Evolutionary conservation across 176 grass and related monocot species (phyloP).

Genomic region (Oryza punctata): DNA sequence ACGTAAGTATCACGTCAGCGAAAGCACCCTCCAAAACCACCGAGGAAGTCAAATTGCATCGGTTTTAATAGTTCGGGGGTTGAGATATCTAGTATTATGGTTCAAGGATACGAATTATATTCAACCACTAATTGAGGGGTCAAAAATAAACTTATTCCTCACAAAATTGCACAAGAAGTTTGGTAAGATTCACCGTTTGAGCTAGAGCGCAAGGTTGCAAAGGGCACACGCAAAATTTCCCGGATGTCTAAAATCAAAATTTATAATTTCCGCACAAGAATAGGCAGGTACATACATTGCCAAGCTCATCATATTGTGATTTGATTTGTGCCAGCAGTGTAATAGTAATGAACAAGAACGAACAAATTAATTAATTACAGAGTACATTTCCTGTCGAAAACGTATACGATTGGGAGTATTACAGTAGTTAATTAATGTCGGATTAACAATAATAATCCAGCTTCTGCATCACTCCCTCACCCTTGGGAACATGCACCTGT

Average conservation of each 20-base stretch:
- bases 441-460: neutral
- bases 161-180: neutral
- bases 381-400: constrained; percentile 7
- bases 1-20: too few species aligned
- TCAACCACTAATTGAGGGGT: too few species aligned
- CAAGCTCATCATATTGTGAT: neutral
- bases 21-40: too few species aligned
- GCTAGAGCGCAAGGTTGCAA: neutral
- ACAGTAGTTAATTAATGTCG: neutral
- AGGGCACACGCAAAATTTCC: neutral
- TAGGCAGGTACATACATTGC: neutral
- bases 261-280: neutral
- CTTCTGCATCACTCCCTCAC: constrained; percentile 46
- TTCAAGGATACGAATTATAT: too few species aligned
- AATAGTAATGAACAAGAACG: constrained; percentile 11
- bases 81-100: too few species aligned
- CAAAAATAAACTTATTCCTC: too few species aligned
- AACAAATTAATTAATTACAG: constrained; percentile 26
- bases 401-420: neutral
- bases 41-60: too few species aligned
- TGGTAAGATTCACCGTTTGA: neutral
- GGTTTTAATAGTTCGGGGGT: too few species aligned
- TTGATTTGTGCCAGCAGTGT: neutral
- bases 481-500: constrained; percentile 51
- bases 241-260: neutral